Base-by-base conservation (phyloP, 2,329 filamentous ascomycete species). In the Kalmusia sp. region DNA sequence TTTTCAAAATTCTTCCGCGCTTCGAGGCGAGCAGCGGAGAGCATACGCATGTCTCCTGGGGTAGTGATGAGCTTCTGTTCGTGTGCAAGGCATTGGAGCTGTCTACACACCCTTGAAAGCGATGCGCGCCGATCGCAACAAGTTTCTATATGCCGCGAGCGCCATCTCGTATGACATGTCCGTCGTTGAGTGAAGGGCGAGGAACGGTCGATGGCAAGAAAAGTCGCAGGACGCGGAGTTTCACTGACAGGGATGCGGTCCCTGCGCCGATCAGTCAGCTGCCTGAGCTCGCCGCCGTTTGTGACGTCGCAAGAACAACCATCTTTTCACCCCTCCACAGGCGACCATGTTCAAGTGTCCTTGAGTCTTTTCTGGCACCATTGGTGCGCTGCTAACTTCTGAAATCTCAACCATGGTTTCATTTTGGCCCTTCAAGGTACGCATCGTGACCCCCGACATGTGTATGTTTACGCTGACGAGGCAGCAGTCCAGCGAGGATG, bases 391-490 rank as follows among this genome's bases (percentile, higher is more conserved):
- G 58, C 45, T 52, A 38, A 15, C 53, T 51, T 61, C 75, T 62
- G 19, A 57, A 55, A 41, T 21, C 3, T 40, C 34, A n/a, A 47
- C 19, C 8, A 95, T 95, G 91, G 89, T 93, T 67, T 91, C 88
- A 48, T 83, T 95, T 63, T 95, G 91, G 91, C 91, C 91, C 59
- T 96, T 89, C 87, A 87, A 85, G 80, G 90, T 92, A 51, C 37
- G 59, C 51, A 22, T n/a, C 38, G 46, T 46, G 22, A 31, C 15
- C 27, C 21, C 15, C 3, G 49, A 33, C 54, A 53, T 34, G 14
- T 28, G 11, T 34, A 25, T 45, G 28, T 37, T 25, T 34, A 22
- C 21, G 44, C 58, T 68, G 34, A 64, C 62, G 38, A 45, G 39
- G 12, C 51, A 45, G 38, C 52, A 96, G 92, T 85, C 86, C 76